Conservation (phyloP, 345 rosid genomes). For the Erodium maritimum region DNA sequence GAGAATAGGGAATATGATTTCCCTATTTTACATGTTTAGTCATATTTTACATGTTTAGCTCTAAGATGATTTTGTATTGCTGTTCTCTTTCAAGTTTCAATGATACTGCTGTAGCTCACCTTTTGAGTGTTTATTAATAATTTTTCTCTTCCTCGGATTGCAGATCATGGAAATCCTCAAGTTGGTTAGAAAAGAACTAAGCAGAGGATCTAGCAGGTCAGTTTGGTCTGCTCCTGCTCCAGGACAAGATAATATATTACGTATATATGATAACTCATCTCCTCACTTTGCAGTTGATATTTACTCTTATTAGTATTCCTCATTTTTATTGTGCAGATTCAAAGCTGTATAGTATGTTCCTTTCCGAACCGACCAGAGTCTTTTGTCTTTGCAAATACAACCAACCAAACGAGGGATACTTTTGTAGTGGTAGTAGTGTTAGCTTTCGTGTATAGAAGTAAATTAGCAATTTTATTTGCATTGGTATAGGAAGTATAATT, state of each 20-base stretch:
- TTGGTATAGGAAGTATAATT: too few relatives aligned
- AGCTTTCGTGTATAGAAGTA: too few relatives aligned
- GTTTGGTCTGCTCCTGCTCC: constrained; percentile 6
- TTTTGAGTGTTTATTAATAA: not conserved
- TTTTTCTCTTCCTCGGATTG: constrained; percentile 11
- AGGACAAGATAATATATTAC: not conserved
- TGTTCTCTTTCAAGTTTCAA: too few relatives aligned
- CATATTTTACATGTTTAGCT: too few relatives aligned
- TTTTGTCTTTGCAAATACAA: not conserved
- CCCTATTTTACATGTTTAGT: too few relatives aligned
- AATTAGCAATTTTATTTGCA: too few relatives aligned
- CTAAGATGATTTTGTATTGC: too few relatives aligned
- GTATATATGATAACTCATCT: not conserved
- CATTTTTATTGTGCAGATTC: not conserved
- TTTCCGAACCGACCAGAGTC: not conserved
- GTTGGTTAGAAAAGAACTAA: constrained; percentile 71
- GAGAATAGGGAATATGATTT: too few relatives aligned
- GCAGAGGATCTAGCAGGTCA: constrained; percentile 38
- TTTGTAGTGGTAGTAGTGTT: too few relatives aligned
- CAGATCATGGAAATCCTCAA: constrained; percentile 81
- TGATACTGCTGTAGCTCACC: not conserved
- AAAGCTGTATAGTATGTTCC: too few relatives aligned
- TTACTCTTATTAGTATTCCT: not conserved
- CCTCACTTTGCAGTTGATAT: not conserved
- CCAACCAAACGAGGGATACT: not conserved